A percentile compares a stretch with the other conserved stretches of the same genome.
Conservation (phyloP, 176 grass and related monocot genomes). For the Oryza australiensis region DNA sequence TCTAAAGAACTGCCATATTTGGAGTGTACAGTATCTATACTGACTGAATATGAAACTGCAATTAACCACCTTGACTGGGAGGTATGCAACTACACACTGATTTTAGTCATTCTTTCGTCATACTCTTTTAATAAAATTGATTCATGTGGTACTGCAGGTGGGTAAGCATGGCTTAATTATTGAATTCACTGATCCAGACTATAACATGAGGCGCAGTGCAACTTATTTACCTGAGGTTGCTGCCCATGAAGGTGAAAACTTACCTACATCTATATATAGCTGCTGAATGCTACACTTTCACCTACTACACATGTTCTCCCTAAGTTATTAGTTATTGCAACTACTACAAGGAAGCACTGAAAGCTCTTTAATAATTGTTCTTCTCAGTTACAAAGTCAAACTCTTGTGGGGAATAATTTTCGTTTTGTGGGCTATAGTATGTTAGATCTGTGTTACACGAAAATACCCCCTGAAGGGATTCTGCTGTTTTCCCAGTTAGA, state of each 20-base stretch:
- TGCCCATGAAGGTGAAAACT: constrained; percentile 80
- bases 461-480: background rate
- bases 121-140: background rate
- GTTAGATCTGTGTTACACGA: background rate
- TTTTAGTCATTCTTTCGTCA: constrained; percentile 10
- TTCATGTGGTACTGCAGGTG: constrained; percentile 50
- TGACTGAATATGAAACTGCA: constrained; percentile 81
- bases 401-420: constrained; percentile 24
- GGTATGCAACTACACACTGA: constrained; percentile 43
- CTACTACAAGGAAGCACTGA: background rate
- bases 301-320: background rate
- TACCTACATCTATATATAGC: background rate
- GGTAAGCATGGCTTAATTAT: constrained; percentile 98
- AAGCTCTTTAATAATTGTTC: background rate
- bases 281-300: background rate
- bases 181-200: constrained; percentile 91
- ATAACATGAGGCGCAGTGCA: constrained; percentile 69
- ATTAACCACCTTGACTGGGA: constrained; percentile 92
- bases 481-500: background rate
- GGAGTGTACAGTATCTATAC: constrained; percentile 93
- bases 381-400: background rate
- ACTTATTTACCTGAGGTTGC: constrained; percentile 99
- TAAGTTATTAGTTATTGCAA: constrained; percentile 13
- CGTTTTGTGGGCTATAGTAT: background rate
- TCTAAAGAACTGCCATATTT: constrained; percentile 85